These are phyloP conservation scores for Tricholoma terreum DNA, from an alignment of 768 basidiomycete genomes.

Conservation along the genomic window DNA sequence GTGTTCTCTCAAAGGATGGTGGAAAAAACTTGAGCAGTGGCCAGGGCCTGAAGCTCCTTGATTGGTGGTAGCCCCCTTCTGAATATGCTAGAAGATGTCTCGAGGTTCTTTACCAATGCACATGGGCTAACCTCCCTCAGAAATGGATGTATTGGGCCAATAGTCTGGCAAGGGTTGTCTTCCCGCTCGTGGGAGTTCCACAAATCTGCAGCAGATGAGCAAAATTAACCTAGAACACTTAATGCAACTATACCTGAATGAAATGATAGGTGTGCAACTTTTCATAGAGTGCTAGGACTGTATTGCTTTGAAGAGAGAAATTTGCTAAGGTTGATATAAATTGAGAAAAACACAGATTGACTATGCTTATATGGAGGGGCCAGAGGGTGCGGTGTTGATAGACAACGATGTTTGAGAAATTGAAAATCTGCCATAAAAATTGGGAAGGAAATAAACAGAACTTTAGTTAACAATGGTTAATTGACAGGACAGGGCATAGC, in stretches of 20 bases:
- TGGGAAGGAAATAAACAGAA: neutral
- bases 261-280: neutral
- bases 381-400: neutral
- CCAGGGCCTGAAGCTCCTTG: too few species aligned
- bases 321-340: neutral
- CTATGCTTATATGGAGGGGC: neutral
- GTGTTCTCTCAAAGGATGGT: too few species aligned
- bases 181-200: constrained; percentile 7
- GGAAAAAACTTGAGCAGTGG: too few species aligned
- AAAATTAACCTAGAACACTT: neutral
- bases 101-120: too few species aligned
- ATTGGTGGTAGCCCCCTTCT: too few species aligned
- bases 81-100: too few species aligned
- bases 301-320: neutral
- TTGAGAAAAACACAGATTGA: neutral
- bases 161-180: constrained; percentile 5
- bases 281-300: neutral
- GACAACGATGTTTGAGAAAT: neutral
- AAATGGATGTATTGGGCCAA: neutral
- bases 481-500: too few species aligned
- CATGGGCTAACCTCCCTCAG: too few species aligned
- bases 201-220: constrained; percentile 5
- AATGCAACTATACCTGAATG: constrained; percentile 2
- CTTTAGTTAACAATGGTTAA: too few species aligned
- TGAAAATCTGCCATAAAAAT: neutral